Evolutionary conservation across 768 basidiomycete genomes (phyloP).

Genomic region (Rubroboletus pulcherrimus): DNA sequence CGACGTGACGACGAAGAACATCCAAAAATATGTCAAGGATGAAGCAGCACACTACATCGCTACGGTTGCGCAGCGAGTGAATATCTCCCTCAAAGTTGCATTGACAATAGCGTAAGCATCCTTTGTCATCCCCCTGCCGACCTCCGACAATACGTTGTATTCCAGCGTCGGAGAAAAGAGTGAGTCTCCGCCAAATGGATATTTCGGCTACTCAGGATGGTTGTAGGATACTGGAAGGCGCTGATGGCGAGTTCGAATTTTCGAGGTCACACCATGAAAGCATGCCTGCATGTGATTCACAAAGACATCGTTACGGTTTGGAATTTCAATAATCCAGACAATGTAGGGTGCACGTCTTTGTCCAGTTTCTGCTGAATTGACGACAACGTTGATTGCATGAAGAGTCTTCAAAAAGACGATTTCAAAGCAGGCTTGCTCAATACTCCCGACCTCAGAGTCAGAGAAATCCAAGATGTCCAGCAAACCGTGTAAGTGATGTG

Average conservation of each 20-base stretch:
- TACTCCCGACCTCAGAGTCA: not conserved
- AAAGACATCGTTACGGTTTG: conserved; percentile 1
- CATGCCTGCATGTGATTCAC: not conserved
- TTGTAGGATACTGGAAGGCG: not conserved
- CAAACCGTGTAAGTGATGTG: not conserved
- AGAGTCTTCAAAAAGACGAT: not conserved
- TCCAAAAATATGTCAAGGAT: not conserved
- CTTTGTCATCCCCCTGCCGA: not conserved
- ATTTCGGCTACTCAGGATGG: not conserved
- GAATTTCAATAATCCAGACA: conserved; percentile 3
- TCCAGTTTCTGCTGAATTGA: not conserved
- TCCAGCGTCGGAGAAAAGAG: conserved; percentile 1
- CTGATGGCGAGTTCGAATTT: not conserved
- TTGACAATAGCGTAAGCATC: not conserved
- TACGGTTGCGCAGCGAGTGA: not conserved
- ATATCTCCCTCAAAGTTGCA: not conserved
- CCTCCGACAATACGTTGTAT: not conserved
- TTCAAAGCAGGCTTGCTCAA: not conserved
- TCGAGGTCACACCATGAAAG: not conserved
- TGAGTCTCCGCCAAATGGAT: not conserved
- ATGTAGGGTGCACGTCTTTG: not conserved
- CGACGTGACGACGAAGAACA: not conserved
- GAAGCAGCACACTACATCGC: not conserved
- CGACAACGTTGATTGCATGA: not conserved
- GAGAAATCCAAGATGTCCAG: not conserved